Conservation (phyloP, 306 rosid species). For the Casuarina equisetifolia region DNA sequence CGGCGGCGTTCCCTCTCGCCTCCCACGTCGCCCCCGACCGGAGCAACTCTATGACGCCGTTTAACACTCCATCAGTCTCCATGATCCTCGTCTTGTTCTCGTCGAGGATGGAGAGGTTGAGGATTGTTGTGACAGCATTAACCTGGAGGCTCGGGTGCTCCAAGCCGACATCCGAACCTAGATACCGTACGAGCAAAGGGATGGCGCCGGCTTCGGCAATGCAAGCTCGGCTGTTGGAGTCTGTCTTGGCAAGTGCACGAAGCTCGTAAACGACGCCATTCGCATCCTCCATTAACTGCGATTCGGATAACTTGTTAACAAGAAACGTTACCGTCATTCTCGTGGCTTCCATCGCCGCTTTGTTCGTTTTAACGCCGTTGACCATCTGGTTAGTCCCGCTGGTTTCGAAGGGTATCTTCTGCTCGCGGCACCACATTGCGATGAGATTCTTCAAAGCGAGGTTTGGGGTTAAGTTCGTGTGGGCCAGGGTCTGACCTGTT, state of each 20-base stretch:
- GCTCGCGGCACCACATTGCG: slow-evolving; percentile 81
- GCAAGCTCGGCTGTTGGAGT: slow-evolving; percentile 73
- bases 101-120: slow-evolving; percentile 74
- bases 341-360: slow-evolving; percentile 76
- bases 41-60: slow-evolving; percentile 69
- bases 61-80: slow-evolving; percentile 75
- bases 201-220: slow-evolving; percentile 86
- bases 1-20: slow-evolving; percentile 91
- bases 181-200: slow-evolving; percentile 53
- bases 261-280: slow-evolving; percentile 79
- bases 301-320: slow-evolving; percentile 47
- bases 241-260: slow-evolving; percentile 66
- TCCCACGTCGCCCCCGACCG: slow-evolving; percentile 80
- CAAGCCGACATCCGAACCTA: slow-evolving; percentile 32
- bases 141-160: slow-evolving; percentile 58
- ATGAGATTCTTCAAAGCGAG: slow-evolving; percentile 64
- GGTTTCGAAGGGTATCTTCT: slow-evolving; percentile 58
- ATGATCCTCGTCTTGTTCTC: slow-evolving; percentile 66
- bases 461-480: slow-evolving; percentile 67
- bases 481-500: slow-evolving; percentile 77
- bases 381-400: slow-evolving; percentile 30
- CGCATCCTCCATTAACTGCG: slow-evolving; percentile 37
- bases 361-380: slow-evolving; percentile 44
- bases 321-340: slow-evolving; percentile 75
- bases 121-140: slow-evolving; percentile 80